These are phyloP conservation scores for Pyrus hybrid DNA, from an alignment of 331 rosid genomes.

Conservation along the genomic window DNA sequence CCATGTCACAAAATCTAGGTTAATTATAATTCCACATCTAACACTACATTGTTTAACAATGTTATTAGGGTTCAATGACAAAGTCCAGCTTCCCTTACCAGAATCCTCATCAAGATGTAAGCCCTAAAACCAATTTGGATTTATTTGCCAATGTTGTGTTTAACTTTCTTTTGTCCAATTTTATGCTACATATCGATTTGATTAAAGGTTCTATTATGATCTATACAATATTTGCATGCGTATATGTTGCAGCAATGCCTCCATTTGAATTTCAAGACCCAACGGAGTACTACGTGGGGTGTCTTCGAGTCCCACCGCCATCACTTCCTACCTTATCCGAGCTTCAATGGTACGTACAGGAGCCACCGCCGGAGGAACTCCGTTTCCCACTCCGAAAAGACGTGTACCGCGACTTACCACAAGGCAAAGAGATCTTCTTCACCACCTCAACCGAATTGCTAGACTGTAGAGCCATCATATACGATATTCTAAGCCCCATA, in stretches of 20 bases:
- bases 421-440: constrained; percentile 69
- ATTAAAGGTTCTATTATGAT: neutral
- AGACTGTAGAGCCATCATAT: constrained; percentile 56
- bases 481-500: constrained; percentile 57
- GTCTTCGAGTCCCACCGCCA: constrained; percentile 45
- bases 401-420: constrained; percentile 64
- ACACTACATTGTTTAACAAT: neutral
- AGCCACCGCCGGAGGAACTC: constrained; percentile 68
- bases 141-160: neutral
- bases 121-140: constrained; percentile 9
- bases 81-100: constrained; percentile 35
- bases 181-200: neutral
- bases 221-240: neutral
- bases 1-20: neutral
- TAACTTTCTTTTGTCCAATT: neutral
- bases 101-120: constrained; percentile 62
- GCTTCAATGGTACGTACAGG: constrained; percentile 54
- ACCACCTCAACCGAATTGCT: constrained; percentile 38
- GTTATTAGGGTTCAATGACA: constrained; percentile 35
- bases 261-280: constrained; percentile 74
- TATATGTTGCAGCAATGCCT: constrained; percentile 41
- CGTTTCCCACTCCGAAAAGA: constrained; percentile 74
- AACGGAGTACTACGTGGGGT: constrained; percentile 60
- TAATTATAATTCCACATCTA: neutral
- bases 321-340: constrained; percentile 60